Conservation (phyloP, 2,329 filamentous ascomycete genomes). For the Trichoderma brevicompactum region DNA sequence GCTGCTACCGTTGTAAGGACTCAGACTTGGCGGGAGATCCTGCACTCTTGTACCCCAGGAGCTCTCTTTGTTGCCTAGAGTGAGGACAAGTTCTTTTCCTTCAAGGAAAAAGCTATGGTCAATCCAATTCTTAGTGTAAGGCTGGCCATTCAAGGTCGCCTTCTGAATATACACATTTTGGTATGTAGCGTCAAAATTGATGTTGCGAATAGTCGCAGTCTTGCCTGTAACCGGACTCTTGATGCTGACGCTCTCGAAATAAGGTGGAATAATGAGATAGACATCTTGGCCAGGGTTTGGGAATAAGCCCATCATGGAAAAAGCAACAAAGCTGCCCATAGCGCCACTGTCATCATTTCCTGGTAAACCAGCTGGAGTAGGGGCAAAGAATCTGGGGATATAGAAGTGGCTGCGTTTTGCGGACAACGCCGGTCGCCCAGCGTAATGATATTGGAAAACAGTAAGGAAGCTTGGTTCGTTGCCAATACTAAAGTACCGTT, state of each 20-base stretch:
- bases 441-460: conserved; percentile 72
- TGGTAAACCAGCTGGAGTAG: conserved; percentile 62
- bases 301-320: conserved; percentile 72
- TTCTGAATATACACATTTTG: conserved; percentile 66
- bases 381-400: conserved; percentile 66
- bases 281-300: conserved; percentile 71
- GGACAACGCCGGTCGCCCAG: conserved; percentile 62
- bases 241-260: conserved; percentile 64
- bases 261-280: conserved; percentile 72
- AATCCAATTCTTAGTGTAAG: conserved; percentile 69
- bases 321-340: conserved; percentile 69
- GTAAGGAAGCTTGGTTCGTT: conserved; percentile 65
- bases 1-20: conserved; percentile 40
- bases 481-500: conserved; percentile 61
- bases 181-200: conserved; percentile 65
- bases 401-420: conserved; percentile 63
- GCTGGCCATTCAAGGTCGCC: conserved; percentile 63
- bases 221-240: conserved; percentile 62
- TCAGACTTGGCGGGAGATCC: conserved; percentile 66
- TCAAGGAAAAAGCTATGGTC: conserved; percentile 69
- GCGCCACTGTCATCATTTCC: conserved; percentile 74
- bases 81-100: conserved; percentile 66
- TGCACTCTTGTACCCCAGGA: conserved; percentile 62
- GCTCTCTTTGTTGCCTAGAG: conserved; percentile 64
- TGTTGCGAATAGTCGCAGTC: conserved; percentile 61